A percentile compares a stretch with the other conserved stretches of the same genome.
Conservation (phyloP, 345 rosid species). For the Corchorus capsularis region DNA sequence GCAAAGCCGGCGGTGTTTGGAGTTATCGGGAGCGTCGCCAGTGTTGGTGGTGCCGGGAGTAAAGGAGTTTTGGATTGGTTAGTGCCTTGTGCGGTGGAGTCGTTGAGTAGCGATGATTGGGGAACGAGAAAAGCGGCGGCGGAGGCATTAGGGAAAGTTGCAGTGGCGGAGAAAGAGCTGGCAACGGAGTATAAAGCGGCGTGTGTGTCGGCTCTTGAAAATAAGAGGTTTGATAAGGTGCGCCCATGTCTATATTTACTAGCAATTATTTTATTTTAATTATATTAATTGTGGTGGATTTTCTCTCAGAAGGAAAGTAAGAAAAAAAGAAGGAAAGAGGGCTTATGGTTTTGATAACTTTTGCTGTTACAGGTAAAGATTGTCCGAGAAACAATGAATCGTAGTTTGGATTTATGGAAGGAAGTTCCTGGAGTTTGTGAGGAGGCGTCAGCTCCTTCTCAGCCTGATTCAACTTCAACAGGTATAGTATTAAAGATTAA, state of each 20-base stretch:
- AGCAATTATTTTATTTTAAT: not conserved
- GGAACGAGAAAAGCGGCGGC: slow-evolving; percentile 87
- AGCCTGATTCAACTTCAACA: slow-evolving; percentile 42
- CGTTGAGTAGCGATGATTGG: slow-evolving; percentile 80
- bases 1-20: slow-evolving; percentile 72
- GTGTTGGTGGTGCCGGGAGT: slow-evolving; percentile 55
- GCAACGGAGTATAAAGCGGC: slow-evolving; percentile 53
- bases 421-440: slow-evolving; percentile 51
- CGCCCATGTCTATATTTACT: not conserved
- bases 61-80: slow-evolving; percentile 65
- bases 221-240: slow-evolving; percentile 89
- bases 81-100: slow-evolving; percentile 61
- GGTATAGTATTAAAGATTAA: slow-evolving; percentile 41
- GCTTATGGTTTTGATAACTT: not conserved
- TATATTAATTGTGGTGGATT: not conserved
- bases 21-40: slow-evolving; percentile 63
- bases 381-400: slow-evolving; percentile 91
- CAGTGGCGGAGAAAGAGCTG: slow-evolving; percentile 55
- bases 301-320: not conserved
- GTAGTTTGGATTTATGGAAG: slow-evolving; percentile 75
- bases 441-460: slow-evolving; percentile 42
- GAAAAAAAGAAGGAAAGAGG: not conserved
- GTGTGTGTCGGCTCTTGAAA: slow-evolving; percentile 54
- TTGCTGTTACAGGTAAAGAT: slow-evolving; percentile 60
- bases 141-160: slow-evolving; percentile 74